These are phyloP conservation scores for Psilocybe tampanensis DNA, from an alignment of 768 basidiomycete genomes.

Conservation along the genomic window DNA sequence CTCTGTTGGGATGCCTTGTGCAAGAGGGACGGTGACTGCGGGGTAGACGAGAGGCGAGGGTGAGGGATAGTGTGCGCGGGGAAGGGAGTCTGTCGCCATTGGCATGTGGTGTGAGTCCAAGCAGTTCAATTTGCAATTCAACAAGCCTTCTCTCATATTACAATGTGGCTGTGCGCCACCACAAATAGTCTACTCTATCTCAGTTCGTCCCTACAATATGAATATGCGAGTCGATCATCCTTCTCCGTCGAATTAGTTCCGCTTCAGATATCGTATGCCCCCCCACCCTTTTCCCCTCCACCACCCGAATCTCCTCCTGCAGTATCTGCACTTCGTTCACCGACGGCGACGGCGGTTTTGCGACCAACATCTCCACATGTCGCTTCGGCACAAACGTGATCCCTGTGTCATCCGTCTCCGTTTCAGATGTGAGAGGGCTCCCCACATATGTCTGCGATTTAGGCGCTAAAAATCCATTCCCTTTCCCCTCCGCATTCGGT, in stretches of 20 bases:
- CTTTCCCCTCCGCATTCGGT: constrained; percentile 13
- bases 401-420: constrained; percentile 69
- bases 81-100: constrained; percentile 36
- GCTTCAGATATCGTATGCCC: constrained; percentile 77
- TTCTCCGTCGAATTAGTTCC: constrained; percentile 76
- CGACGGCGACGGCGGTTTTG: constrained; percentile 7
- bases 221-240: constrained; percentile 76
- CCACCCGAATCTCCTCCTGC: constrained; percentile 1
- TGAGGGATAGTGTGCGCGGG: constrained; percentile 26
- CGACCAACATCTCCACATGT: constrained; percentile 14
- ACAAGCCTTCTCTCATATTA: not conserved
- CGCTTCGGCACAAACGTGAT: constrained; percentile 73
- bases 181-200: constrained; percentile 31
- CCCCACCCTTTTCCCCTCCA: constrained; percentile 28
- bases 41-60: constrained; percentile 38
- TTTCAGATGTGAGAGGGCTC: constrained; percentile 34
- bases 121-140: constrained; percentile 23
- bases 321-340: constrained; percentile 15
- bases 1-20: constrained; percentile 44
- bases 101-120: constrained; percentile 31
- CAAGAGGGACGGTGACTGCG: constrained; percentile 40
- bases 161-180: constrained; percentile 40
- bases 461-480: constrained; percentile 14
- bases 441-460: constrained; percentile 5
- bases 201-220: no score